Base-by-base conservation (phyloP, 2,329 filamentous ascomycete genomes). In the Fusarium sp. region DNA sequence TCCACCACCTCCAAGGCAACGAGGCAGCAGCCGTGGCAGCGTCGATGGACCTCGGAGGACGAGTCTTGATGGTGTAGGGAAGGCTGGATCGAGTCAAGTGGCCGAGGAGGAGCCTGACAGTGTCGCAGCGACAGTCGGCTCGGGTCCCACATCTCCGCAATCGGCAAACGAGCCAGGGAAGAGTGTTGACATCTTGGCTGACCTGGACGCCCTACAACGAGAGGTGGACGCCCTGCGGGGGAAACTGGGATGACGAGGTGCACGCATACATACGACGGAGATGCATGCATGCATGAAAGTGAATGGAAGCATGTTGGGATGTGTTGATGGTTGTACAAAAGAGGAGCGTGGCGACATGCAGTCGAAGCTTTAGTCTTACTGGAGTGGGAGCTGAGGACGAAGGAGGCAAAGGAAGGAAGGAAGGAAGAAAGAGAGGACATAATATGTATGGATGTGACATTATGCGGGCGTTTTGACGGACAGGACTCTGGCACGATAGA, bases 171-270 rank as follows among this genome's bases (percentile, higher is more conserved):
- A 78, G 59, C 15, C 76, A 24, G 79, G 82, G 75, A 79, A 85
- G 78, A 79, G 84, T 64, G 73, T 83, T 47, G 89, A 93, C 78
- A 94, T 95, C 67, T 81, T 96, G 74, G 92, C 92, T 3, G 92
- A 95, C 79, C 82, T 96, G 62, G 88, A 89, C 52, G 90, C 90
- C 28, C 82, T 96, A 71, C 93, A 94, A 82, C 88, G 88, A 78
- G 93, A 96, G 78, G 93, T 96, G 44, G 93, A 96, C 82, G 92
- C 89, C 8, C 78, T 92, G 50, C 78, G 82, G 59, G 82, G 82
- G 26, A 79, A 81, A 74, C 41, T 81, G 50, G 68, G 68, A 34
- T 81, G 74, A 80, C 22, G 39, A 64, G 54, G 55, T 39, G 42
- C 51, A 52, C 50, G 34, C 18, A 52, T 24, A 44, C 26, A 41